Base-by-base conservation (phyloP, 257 asterid species). In the Primulina eburnea region DNA sequence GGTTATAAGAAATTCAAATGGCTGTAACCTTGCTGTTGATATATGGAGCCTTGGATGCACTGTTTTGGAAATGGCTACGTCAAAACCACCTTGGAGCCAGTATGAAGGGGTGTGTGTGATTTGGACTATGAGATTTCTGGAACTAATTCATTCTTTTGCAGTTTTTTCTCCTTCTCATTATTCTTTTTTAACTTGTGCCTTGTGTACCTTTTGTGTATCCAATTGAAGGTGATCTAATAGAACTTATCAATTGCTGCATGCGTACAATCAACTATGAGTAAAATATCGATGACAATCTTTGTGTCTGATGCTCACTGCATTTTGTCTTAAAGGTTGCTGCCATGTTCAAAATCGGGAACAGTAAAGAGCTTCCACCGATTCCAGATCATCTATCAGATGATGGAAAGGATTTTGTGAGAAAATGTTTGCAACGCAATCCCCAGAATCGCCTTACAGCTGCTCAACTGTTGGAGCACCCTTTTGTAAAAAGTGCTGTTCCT, bases 41-140 rank as follows among this genome's bases (percentile, higher is more conserved):
- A 84, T 94, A 85, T 94, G 99, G 99, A 94, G 99, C 78, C 99
- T 94, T 83, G 99, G 99, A 64, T 94, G 99, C 86, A 94, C 99
- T 1, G 97, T 94, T 69, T 69, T 94, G 75, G 99, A 94, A 86
- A 94, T 94, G 99, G 96, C 99, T 72, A 88, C 95, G 29, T 88
- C 97, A 34, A 91, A 91, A 76, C 99, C 99, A 68, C 99, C 99
- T 61, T 94, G 95, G 95, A 89, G 93, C 82, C 97, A 94, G 80
- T 94, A 91, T 75, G 98, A 91, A 89, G 97, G 99, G 98, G 99
- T 94, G 28, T 30, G 99, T 81, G 99, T 81, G 69, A 65, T 69
- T 69, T 75, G 59, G 75, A 40, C 70, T 71, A 43, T 75, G 73
- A 69, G 35, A 65, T 56, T 72, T 57, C 11, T 60, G 59, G 72